Evolutionary conservation across 805 yeast genomes (phyloP).

Genomic region (Barnettozyma vustinii): DNA sequence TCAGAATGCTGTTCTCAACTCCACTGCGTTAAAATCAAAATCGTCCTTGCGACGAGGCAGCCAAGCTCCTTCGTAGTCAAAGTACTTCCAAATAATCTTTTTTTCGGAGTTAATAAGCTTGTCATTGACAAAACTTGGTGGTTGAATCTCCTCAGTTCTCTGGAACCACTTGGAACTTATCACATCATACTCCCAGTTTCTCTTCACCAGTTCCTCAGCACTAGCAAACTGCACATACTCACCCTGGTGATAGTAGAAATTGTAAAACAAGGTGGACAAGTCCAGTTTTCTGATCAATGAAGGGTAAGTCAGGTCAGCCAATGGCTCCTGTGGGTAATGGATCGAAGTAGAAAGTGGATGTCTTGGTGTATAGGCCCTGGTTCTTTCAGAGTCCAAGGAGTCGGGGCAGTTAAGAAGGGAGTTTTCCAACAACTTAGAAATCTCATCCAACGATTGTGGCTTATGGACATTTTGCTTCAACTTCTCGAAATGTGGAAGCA

Average conservation of each 20-base stretch:
- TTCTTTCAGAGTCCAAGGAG: constrained; percentile 83
- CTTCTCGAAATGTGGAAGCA: constrained; percentile 25
- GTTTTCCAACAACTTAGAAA: constrained; percentile 59
- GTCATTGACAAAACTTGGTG: constrained; percentile 17
- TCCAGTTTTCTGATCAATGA: constrained; percentile 66
- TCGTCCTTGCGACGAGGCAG: constrained; percentile 54
- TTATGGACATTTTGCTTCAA: constrained; percentile 39
- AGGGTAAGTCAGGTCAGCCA: constrained; percentile 46
- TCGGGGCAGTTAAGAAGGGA: constrained; percentile 90
- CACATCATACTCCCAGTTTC: constrained; percentile 81
- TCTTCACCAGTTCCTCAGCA: constrained; percentile 68
- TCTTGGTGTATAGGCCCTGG: constrained; percentile 62
- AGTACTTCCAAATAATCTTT: constrained; percentile 62
- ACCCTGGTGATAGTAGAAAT: constrained; percentile 78
- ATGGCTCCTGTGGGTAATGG: constrained; percentile 83
- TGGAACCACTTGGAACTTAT: constrained; percentile 78
- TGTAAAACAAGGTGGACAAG: constrained; percentile 82
- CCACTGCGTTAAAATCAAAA: constrained; percentile 35
- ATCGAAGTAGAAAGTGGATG: constrained; percentile 87
- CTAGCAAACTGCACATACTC: constrained; percentile 69
- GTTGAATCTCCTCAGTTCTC: constrained; percentile 43
- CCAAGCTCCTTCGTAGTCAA: constrained; percentile 76
- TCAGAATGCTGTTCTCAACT: constrained; percentile 12
- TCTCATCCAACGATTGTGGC: constrained; percentile 49
- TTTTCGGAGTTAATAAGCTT: constrained; percentile 36